These are phyloP conservation scores for Sarcodon sp. DNA, from an alignment of 768 basidiomycete species.

Conservation along the genomic window DNA sequence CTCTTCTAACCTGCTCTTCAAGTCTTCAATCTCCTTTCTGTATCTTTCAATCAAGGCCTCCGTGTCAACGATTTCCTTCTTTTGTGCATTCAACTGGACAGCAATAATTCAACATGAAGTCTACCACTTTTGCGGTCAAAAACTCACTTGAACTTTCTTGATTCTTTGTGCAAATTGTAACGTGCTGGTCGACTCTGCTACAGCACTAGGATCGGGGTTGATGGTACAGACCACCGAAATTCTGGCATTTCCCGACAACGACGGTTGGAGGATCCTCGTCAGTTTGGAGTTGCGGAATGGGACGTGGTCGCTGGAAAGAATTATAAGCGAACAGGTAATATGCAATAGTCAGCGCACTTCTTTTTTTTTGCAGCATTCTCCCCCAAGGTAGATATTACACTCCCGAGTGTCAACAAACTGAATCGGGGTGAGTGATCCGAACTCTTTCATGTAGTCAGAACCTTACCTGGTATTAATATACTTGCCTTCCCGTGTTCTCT, in stretches of 20 bases:
- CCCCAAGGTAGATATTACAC: slow-evolving; percentile 83
- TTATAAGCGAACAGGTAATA: neutral
- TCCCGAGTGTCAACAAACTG: slow-evolving; percentile 84
- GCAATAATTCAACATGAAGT: neutral
- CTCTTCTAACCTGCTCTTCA: slow-evolving; percentile 62
- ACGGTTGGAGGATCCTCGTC: slow-evolving; percentile 89
- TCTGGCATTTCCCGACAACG: slow-evolving; percentile 87
- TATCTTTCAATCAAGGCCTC: slow-evolving; percentile 92
- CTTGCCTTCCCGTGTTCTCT: slow-evolving; percentile 90
- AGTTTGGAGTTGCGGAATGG: slow-evolving; percentile 95
- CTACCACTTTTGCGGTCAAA: neutral
- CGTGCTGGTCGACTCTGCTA: slow-evolving; percentile 80
- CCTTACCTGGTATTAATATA: slow-evolving; percentile 85
- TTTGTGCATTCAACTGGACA: slow-evolving; percentile 62
- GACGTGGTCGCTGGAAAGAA: slow-evolving; percentile 60
- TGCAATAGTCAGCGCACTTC: slow-evolving; percentile 25
- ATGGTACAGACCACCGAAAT: slow-evolving; percentile 96
- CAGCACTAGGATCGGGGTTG: slow-evolving; percentile 70
- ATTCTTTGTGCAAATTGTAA: slow-evolving; percentile 85
- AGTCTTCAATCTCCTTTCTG: slow-evolving; percentile 86
- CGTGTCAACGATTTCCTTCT: slow-evolving; percentile 89
- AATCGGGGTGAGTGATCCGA: neutral
- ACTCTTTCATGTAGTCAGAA: neutral
- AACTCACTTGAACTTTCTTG: slow-evolving; percentile 69
- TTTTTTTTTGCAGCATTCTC: slow-evolving; percentile 77